A percentile compares a stretch with the other conserved stretches of the same genome.
Conservation (phyloP, 2,329 filamentous ascomycete species). For the Fusarium pseudonygamai region DNA sequence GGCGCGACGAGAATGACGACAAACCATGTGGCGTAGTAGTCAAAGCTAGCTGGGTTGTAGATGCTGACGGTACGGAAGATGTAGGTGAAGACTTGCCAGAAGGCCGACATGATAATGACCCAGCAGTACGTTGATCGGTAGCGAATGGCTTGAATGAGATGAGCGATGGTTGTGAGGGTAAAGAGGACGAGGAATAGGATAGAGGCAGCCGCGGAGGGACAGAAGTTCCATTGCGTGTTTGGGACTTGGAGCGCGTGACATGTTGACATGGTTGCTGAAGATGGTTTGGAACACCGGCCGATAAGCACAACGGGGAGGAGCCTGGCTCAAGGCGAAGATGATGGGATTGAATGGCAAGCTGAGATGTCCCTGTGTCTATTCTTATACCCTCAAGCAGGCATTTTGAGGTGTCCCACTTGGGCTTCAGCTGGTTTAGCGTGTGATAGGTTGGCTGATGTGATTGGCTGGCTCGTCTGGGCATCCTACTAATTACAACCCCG, state of each 20-base stretch:
- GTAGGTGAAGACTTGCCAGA: background rate
- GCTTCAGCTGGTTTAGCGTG: background rate
- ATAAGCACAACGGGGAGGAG: fast-evolving
- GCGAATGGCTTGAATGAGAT: background rate
- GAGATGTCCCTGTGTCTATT: background rate
- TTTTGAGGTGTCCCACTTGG: background rate
- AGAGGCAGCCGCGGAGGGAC: background rate
- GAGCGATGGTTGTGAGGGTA: background rate
- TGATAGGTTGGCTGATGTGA: fast-evolving
- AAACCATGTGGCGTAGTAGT: background rate
- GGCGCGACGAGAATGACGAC: background rate
- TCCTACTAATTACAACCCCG: background rate
- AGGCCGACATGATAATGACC: background rate
- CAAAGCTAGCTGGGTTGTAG: background rate
- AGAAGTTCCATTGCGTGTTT: background rate
- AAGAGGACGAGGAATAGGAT: background rate
- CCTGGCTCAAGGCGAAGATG: fast-evolving
- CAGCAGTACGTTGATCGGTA: background rate
- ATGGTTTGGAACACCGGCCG: fast-evolving
- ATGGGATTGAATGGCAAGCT: background rate
- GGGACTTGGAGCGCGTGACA: background rate
- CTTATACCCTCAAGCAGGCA: background rate
- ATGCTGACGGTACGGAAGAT: background rate
- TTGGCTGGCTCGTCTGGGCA: background rate
- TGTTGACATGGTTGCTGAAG: background rate